Evolutionary conservation across 495 filamentous ascomycete genomes (phyloP), one percentile per base, ranked within the genome.

Genomic region (Aspergillus bridgeri): DNA sequence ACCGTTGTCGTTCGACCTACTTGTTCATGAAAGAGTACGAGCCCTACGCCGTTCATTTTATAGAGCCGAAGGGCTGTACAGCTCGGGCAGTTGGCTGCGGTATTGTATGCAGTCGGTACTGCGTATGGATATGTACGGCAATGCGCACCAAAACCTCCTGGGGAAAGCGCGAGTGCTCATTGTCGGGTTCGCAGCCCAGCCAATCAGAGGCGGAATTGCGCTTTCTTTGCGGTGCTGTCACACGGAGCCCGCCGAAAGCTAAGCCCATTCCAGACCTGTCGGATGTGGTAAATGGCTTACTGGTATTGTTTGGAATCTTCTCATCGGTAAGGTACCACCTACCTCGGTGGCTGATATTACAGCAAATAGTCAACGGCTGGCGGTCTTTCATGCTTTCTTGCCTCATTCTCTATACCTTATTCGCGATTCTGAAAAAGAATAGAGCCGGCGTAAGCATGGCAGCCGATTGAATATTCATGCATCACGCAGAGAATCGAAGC

Each of bases 131-230:
- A 5, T 33, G 24, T 51, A 50, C 8, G 17, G 23, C 11, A 17
- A 5, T 17, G 9, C 11, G 18, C 17, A 18, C 13, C 29, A 23
- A 27, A 3, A 50, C 27, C 18, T 18, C 15, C 48, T 29, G n/a
- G n/a, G 27, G 48, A 27, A 23, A 23, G 21, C 48, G 18, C 23
- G 23, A 50, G 8, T 23, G 5, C 20, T 51, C 8, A 51, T 51
- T 51, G 24, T 29, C 24, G 18, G 48, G 66, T 8, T 50, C 13
- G n/a, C 20, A n/a, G 43, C 52, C 57, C 68, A 66, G 62, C 68
- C 66, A 69, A 64, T 69, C 23, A 65, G 6, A 64, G 9, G 27
- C 6, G 2, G 2, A 53, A 49, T 22, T 15, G 17, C 29, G 21
- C 13, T 27, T 13, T 38, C 33, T 38, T 11, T 3, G 33, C 13